Evolutionary conservation across 1,284 basidiomycete genomes (phyloP), one percentile per base, ranked within the genome.

Genomic region (Heliocybe sulcata): DNA sequence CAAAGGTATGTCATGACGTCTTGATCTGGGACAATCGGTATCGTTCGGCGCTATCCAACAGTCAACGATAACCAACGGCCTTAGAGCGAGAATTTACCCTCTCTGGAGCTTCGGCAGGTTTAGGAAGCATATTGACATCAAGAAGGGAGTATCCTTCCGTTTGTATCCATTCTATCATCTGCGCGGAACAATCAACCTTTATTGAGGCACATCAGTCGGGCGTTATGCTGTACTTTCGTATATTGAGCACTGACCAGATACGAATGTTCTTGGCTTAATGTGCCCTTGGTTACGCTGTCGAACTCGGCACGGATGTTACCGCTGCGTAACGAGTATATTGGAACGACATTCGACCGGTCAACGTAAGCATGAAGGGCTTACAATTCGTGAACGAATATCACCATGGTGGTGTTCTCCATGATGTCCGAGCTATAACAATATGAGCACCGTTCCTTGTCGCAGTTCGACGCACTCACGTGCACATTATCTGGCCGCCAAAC

Each of bases 361-460:
- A 4, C 29, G 57, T n/a, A n/a, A 55, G 25, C 42, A 8, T 14
- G 45, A 52, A 50, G 42, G n/a, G 72, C 87, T 64, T 66, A 94
- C 94, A 95, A 92, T 75, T 97, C 94, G 70, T 97, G 94, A 9
- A 90, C 83, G 62, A 96, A 90, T 35, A 96, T 69, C 22, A 97
- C 80, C 31, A 95, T 65, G 0, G 84, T 87, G 31, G 82, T 74
- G 57, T 80, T 87, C 55, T 81, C 81, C 67, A 84, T 82, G 52
- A 87, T 69, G 67, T 92, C 85, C 33, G 72, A 65, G 20, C 89
- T 64, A 47, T 26, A 25, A 4, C 35, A 12, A n/a, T 16, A 4
- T 42, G 38, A 42, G 38, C n/a, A 55, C 14, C 58, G 23, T 55
- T 25, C 10, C n/a, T 16, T 51, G 45, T 26, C 51, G 23, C 8